Conservation (phyloP, 148 eudicot genomes). For the Salicornia ramosissima region DNA sequence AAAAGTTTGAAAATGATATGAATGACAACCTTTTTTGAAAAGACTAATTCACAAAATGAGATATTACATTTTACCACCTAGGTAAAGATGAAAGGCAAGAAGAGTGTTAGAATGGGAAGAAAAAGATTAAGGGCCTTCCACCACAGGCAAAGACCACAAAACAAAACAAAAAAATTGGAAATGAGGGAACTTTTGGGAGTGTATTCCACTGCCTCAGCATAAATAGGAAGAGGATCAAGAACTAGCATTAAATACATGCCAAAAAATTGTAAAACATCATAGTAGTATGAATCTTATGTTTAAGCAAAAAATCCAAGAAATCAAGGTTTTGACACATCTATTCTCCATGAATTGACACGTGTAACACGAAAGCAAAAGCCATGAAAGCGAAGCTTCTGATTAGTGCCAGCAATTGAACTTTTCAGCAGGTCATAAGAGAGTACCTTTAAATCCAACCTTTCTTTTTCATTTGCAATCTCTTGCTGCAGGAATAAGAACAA, state of each 20-base stretch:
- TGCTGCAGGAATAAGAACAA: slow-evolving; percentile 45
- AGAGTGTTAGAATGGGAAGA: too few species aligned
- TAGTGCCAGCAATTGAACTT: neutral
- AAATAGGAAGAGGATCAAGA: neutral
- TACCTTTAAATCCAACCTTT: slow-evolving; percentile 74
- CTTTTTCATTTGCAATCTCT: slow-evolving; percentile 59
- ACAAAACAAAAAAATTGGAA: too few species aligned
- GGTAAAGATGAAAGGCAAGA: too few species aligned
- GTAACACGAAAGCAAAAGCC: neutral
- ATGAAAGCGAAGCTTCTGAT: neutral
- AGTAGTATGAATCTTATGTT: too few species aligned
- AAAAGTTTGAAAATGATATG: too few species aligned
- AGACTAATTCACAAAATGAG: too few species aligned
- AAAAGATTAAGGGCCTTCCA: too few species aligned
- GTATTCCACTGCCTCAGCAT: neutral
- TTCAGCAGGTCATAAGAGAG: slow-evolving; percentile 4
- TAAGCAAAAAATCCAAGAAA: neutral
- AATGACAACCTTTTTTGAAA: too few species aligned
- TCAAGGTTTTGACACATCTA: neutral
- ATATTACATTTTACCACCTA: too few species aligned
- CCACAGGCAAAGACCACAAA: neutral
- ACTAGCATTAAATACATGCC: neutral
- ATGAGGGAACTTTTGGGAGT: too few species aligned
- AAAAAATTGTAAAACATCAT: neutral
- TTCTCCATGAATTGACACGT: neutral